Conservation (phyloP, 345 rosid species). For the Tarenaya hassleriana region DNA sequence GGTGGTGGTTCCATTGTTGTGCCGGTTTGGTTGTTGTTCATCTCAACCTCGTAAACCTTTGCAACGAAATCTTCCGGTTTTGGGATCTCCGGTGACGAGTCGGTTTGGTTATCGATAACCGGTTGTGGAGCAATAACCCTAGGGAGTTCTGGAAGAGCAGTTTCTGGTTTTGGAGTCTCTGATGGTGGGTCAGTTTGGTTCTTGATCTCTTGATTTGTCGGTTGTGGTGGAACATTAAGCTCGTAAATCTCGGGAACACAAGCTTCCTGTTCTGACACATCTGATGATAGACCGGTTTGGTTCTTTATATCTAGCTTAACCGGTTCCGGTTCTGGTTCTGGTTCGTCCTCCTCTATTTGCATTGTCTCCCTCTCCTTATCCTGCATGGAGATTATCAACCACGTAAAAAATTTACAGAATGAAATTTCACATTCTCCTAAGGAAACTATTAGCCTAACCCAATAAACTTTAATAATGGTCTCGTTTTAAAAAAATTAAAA, state of each 20-base stretch:
- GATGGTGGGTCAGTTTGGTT: conserved; percentile 22
- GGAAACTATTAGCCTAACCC: no score
- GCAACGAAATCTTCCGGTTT: background rate
- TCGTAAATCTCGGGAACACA: conserved; percentile 16
- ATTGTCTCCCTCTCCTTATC: background rate
- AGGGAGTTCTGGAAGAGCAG: background rate
- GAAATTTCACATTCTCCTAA: no score
- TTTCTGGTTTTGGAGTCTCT: conserved; percentile 10
- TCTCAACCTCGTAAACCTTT: conserved; percentile 6
- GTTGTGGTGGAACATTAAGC: conserved; percentile 11
- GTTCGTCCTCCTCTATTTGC: conserved; percentile 1
- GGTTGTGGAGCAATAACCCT: conserved; percentile 3
- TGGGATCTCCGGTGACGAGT: background rate
- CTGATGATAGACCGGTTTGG: conserved; percentile 10
- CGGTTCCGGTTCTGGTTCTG: conserved; percentile 10
- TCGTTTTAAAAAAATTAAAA: no score
- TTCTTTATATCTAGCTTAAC: background rate
- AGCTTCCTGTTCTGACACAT: background rate
- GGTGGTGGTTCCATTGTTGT: background rate
- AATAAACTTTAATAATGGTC: no score
- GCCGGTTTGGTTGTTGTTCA: background rate
- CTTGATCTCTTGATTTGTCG: conserved; percentile 10
- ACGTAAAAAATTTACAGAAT: no score
- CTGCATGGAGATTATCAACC: no score
- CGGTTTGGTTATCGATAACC: conserved; percentile 13